A percentile compares a stretch with the other conserved stretches of the same genome.
These are phyloP conservation scores for Allium cepa DNA, from an alignment of 106 monocot genomes.

Conservation along the genomic window DNA sequence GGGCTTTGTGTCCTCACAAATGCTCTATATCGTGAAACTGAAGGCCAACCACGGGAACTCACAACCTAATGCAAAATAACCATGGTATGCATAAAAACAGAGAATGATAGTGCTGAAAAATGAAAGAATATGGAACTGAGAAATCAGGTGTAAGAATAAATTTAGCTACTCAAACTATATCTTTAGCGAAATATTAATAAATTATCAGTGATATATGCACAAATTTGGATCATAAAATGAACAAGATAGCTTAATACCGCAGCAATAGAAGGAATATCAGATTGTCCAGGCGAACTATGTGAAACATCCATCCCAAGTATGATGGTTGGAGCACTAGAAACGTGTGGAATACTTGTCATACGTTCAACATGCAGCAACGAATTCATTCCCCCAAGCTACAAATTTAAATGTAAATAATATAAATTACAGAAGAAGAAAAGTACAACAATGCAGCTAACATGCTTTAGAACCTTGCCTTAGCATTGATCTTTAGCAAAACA, in stretches of 20 bases:
- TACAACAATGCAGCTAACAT: not conserved
- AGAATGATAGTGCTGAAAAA: not conserved
- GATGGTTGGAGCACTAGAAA: conserved; percentile 11
- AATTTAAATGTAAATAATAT: not conserved
- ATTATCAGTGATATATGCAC: too few relatives aligned
- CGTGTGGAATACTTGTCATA: conserved; percentile 9
- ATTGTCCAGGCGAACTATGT: conserved; percentile 58
- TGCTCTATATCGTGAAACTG: conserved; percentile 75
- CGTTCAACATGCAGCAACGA: conserved; percentile 56
- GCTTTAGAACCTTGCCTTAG: conserved; percentile 34
- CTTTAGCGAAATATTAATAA: too few relatives aligned
- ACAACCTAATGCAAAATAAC: conserved; percentile 52
- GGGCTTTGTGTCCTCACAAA: conserved; percentile 77
- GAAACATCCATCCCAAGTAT: conserved; percentile 30
- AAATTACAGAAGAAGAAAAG: not conserved
- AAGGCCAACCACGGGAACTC: conserved; percentile 83
- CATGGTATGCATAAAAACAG: not conserved
- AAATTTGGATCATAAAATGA: too few relatives aligned
- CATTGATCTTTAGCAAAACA: conserved; percentile 87
- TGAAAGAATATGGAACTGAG: too few relatives aligned
- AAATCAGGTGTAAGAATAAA: too few relatives aligned
- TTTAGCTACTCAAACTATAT: too few relatives aligned
- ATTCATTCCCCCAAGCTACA: conserved; percentile 82
- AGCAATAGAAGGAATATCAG: conserved; percentile 64
- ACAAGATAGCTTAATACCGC: conserved; percentile 30